These are phyloP conservation scores for Hypoxylon rubiginosum DNA, from an alignment of 2,329 filamentous ascomycete species.

Conservation along the genomic window DNA sequence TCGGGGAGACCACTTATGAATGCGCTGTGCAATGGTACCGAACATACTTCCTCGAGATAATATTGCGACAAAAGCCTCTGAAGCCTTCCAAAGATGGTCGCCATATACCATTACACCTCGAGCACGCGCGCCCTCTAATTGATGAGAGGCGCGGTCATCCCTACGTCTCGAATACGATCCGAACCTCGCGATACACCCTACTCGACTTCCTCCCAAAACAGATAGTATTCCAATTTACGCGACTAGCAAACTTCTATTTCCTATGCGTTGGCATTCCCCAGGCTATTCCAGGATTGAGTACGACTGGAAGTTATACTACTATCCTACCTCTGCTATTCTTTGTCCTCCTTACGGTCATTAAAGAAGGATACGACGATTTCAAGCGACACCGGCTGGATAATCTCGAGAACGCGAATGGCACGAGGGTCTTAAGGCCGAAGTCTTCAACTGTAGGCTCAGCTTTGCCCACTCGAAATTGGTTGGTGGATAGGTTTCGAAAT, in stretches of 20 bases:
- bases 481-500: constrained; percentile 30
- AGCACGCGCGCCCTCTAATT: constrained; percentile 57
- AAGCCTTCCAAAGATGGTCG: constrained; percentile 79
- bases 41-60: constrained; percentile 59
- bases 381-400: constrained; percentile 84
- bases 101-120: constrained; percentile 59
- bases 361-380: constrained; percentile 90
- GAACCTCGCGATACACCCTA: constrained; percentile 85
- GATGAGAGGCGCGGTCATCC: constrained; percentile 64
- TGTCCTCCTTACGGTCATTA: constrained; percentile 82
- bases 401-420: constrained; percentile 76
- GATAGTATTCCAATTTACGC: constrained; percentile 86
- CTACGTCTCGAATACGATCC: constrained; percentile 74
- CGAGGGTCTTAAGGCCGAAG: constrained; percentile 59
- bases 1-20: constrained; percentile 37
- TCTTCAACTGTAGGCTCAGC: constrained; percentile 13
- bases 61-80: constrained; percentile 76
- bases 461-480: constrained; percentile 40
- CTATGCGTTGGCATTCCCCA: constrained; percentile 86
- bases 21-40: constrained; percentile 52
- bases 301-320: constrained; percentile 80
- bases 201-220: constrained; percentile 91
- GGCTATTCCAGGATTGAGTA: constrained; percentile 82
- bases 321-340: constrained; percentile 81
- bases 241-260: constrained; percentile 90